These are phyloP conservation scores for Phenoliferia sp. DNA, from an alignment of 1,284 basidiomycete genomes.

Conservation along the genomic window DNA sequence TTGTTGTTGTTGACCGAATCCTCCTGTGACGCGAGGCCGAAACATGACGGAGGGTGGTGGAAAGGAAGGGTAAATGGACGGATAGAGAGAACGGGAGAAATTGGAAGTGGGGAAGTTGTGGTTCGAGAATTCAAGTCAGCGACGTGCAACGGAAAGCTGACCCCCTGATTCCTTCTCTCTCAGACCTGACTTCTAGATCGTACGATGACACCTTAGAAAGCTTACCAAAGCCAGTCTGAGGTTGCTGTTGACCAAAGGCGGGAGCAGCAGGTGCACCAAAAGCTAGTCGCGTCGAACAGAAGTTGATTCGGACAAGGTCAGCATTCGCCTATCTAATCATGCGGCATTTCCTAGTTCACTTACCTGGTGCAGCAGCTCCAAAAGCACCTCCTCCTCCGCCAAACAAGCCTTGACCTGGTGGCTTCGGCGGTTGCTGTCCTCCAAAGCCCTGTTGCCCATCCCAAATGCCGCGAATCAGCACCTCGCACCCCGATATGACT, in stretches of 20 bases:
- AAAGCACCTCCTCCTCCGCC: constrained; percentile 9
- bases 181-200: background rate
- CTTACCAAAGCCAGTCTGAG: constrained; percentile 25
- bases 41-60: background rate
- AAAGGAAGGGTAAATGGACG: background rate
- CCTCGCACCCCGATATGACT: no score
- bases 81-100: background rate
- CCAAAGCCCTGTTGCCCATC: no score
- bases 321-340: background rate
- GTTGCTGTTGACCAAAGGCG: constrained; percentile 25
- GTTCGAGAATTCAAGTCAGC: background rate
- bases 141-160: background rate
- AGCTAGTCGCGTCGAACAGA: background rate
- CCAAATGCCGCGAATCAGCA: no score
- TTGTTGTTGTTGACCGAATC: background rate
- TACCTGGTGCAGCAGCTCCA: background rate
- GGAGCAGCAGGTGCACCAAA: constrained; percentile 18
- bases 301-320: background rate
- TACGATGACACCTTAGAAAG: background rate
- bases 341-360: background rate
- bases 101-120: no score
- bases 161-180: background rate
- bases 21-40: background rate
- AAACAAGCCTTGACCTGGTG: constrained; percentile 19
- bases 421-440: constrained; percentile 9